Evolutionary conservation across 192 early-diverging fungal species (phyloP).

Genomic region (Oehlia diaphana): DNA sequence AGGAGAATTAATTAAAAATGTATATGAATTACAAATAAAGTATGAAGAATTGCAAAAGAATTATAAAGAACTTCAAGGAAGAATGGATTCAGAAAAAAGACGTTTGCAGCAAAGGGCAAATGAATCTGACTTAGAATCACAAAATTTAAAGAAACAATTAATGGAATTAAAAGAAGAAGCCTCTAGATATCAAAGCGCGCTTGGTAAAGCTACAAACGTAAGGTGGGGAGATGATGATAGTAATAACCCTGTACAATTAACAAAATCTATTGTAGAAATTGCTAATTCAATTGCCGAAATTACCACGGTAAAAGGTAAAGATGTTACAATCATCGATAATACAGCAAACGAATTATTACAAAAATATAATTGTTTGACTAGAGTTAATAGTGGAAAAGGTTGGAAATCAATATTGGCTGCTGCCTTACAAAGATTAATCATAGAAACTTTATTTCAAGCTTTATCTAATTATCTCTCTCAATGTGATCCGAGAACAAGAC

Average conservation of each 20-base stretch:
- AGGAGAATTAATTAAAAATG: constrained; percentile 8
- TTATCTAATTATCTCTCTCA: not conserved
- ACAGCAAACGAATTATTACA: not conserved
- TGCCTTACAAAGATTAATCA: constrained; percentile 12
- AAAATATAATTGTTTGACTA: constrained; percentile 5
- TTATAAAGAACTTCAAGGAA: not conserved
- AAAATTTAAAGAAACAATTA: constrained; percentile 14
- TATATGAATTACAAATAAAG: not conserved
- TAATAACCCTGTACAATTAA: constrained; percentile 16
- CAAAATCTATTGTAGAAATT: constrained; percentile 8
- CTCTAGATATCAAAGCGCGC: constrained; percentile 13
- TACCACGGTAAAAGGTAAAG: constrained; percentile 18
- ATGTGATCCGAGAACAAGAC: not conserved
- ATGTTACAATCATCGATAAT: constrained; percentile 16
- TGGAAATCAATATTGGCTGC: constrained; percentile 18
- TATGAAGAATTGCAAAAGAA: not conserved
- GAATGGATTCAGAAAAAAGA: constrained; percentile 1
- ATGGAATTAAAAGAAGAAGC: constrained; percentile 17
- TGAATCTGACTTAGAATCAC: not conserved
- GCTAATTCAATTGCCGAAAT: not conserved
- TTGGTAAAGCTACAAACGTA: constrained; percentile 22
- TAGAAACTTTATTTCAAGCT: not conserved
- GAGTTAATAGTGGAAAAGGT: not conserved
- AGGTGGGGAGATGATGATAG: constrained; percentile 18
- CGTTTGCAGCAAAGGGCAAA: not conserved